Conservation (phyloP, 2,329 filamentous ascomycete genomes). For the Ceratocystis cubensis region DNA sequence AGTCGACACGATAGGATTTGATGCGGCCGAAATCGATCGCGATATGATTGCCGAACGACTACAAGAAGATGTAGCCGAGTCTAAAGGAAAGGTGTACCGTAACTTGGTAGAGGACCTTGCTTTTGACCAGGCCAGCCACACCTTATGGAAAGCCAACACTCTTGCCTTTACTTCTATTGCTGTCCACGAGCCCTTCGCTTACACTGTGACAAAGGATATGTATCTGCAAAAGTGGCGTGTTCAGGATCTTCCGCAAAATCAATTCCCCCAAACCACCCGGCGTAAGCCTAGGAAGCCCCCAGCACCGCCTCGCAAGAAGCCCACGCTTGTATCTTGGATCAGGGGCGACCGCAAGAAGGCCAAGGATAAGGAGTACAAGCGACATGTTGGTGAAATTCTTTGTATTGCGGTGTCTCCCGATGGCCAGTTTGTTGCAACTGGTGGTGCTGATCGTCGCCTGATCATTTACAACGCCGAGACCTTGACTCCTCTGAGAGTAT, state of each 20-base stretch:
- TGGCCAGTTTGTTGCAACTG: conserved; percentile 82
- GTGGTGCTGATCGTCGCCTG: conserved; percentile 69
- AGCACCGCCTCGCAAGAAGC: conserved; percentile 48
- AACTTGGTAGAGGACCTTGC: conserved; percentile 62
- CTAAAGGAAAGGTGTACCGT: conserved; percentile 79
- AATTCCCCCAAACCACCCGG: conserved; percentile 46
- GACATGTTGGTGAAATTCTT: conserved; percentile 70
- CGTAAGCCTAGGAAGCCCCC: conserved; percentile 46
- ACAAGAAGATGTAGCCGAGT: conserved; percentile 83
- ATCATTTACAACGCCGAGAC: conserved; percentile 79
- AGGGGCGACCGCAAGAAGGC: conserved; percentile 49
- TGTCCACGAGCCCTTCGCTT: conserved; percentile 64
- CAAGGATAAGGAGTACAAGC: conserved; percentile 54
- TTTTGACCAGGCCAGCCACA: conserved; percentile 53
- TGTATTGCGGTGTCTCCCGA: conserved; percentile 78
- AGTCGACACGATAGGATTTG: conserved; percentile 65
- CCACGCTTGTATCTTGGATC: conserved; percentile 48
- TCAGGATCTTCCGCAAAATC: conserved; percentile 49
- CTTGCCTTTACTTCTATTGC: conserved; percentile 69
- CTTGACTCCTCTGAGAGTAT: conserved; percentile 66
- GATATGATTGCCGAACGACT: conserved; percentile 84
- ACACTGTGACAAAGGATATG: conserved; percentile 78
- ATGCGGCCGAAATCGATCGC: conserved; percentile 84
- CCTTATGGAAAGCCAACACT: conserved; percentile 67
- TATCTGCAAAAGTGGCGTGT: conserved; percentile 82